phyloP scores from a whole-genome alignment of 2,329 filamentous ascomycete genomes.

The Aspergillus ochraceoroseus region DNA sequence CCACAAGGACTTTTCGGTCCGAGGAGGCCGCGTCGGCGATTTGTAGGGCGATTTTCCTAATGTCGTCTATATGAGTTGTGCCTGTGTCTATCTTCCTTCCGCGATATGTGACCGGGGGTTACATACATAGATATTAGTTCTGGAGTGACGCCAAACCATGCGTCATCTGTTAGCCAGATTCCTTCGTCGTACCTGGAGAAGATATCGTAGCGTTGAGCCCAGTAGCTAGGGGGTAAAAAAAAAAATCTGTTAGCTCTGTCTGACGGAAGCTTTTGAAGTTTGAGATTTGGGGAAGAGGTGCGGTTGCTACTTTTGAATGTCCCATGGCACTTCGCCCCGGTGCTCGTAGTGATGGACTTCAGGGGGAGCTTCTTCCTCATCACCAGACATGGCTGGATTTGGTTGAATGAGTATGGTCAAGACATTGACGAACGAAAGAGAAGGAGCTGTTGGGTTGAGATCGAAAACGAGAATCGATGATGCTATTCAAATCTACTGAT shows the following conservation, averaged over 20 bases:
- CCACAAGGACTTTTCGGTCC: constrained; percentile 65
- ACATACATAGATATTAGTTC: constrained; percentile 79
- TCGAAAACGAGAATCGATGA: constrained; percentile 6
- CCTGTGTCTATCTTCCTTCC: too few species aligned
- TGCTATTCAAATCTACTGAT: too few species aligned
- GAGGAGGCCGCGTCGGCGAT: constrained; percentile 54
- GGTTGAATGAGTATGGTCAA: constrained; percentile 3
- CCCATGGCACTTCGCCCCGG: constrained; percentile 67
- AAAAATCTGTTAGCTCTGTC: constrained; percentile 18
- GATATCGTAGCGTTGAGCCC: constrained; percentile 78
- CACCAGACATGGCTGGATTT: constrained; percentile 27
- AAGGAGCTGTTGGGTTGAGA: not conserved
- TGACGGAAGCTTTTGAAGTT: too few species aligned
- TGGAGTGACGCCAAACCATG: constrained; percentile 96
- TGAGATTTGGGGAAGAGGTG: constrained; percentile 1
- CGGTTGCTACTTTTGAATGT: constrained; percentile 82
- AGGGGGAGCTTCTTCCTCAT: constrained; percentile 30
- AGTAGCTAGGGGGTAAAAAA: constrained; percentile 79
- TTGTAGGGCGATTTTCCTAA: constrained; percentile 72
- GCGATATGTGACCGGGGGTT: not conserved
- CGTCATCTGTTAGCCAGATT: constrained; percentile 83
- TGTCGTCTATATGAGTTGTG: too few species aligned
- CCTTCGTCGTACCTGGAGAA: constrained; percentile 85
- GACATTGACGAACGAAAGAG: constrained; percentile 5
- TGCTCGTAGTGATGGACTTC: constrained; percentile 65